Conservation (phyloP, 192 early-diverging fungal species). For the Blastocladiella britannica region DNA sequence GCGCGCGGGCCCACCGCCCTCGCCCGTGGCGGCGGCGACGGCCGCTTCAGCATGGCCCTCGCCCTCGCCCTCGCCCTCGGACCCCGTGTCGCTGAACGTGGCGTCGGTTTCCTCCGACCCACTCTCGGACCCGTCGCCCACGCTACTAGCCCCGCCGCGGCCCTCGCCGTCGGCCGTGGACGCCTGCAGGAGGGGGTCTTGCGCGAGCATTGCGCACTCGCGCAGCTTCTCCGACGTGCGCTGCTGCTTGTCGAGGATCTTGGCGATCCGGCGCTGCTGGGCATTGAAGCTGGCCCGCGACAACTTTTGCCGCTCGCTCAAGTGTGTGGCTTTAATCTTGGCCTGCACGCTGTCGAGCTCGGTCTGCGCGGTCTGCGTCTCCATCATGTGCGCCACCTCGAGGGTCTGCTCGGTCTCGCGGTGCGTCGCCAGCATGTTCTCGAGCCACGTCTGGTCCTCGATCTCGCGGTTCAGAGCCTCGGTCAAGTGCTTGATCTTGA, state of each 20-base stretch:
- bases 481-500: conserved; percentile 12
- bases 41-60: no score
- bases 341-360: conserved; percentile 7
- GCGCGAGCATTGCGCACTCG: conserved; percentile 4
- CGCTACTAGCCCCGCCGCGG: no score
- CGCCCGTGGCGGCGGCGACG: no score
- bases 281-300: conserved; percentile 2
- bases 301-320: conserved; percentile 8
- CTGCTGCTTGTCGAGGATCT: conserved; percentile 9
- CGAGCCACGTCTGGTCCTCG: conserved; percentile 7
- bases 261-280: conserved; percentile 10
- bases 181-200: conserved; percentile 5
- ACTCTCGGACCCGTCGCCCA: no score
- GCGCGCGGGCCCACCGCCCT: no score
- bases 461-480: conserved; percentile 10
- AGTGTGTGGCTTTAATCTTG: conserved; percentile 8
- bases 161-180: no score
- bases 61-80: no score
- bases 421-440: conserved; percentile 8
- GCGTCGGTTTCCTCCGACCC: no score
- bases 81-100: no score
- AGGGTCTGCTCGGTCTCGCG: conserved; percentile 5
- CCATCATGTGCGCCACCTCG: conserved; percentile 5
- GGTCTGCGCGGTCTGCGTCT: conserved; percentile 8
- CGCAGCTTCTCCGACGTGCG: conserved; percentile 7